Percentiles rank a stretch among this genome's conserved stretches.
These are phyloP conservation scores for Solanum rostratum DNA, from an alignment of 257 asterid genomes.

Conservation along the genomic window DNA sequence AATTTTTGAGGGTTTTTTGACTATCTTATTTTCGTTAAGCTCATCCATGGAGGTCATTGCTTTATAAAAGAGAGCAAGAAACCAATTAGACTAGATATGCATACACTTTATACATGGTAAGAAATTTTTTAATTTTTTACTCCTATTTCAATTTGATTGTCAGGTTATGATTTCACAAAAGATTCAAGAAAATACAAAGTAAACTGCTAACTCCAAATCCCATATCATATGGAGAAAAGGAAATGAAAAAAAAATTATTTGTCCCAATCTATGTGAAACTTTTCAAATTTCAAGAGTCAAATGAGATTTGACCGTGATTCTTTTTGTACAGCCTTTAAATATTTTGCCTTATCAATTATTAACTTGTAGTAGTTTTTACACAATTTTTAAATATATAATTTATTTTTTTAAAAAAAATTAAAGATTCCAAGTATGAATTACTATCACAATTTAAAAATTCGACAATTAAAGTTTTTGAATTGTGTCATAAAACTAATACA, in stretches of 20 bases:
- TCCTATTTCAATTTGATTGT: no score
- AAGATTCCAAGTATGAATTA: no score
- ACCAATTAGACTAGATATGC: neutral
- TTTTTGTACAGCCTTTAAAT: no score
- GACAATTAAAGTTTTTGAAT: neutral
- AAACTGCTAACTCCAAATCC: neutral
- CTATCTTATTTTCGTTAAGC: neutral
- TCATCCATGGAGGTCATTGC: neutral
- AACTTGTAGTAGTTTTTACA: no score
- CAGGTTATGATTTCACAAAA: neutral
- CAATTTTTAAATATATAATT: no score
- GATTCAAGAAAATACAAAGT: neutral
- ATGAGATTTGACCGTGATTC: neutral
- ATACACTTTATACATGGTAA: neutral
- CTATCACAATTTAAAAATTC: neutral
- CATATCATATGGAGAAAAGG: neutral
- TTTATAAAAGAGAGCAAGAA: neutral
- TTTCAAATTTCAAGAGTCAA: neutral
- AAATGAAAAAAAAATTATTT: neutral
- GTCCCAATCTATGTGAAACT: no score
- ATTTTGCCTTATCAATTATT: neutral
- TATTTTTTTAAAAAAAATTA: no score
- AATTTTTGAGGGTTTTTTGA: neutral
- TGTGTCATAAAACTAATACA: neutral
- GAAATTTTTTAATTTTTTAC: neutral